A percentile compares a stretch with the other conserved stretches of the same genome.
These are phyloP conservation scores for Pythium grandisporangium DNA, from an alignment of 352 stramenopile species.

Conservation along the genomic window DNA sequence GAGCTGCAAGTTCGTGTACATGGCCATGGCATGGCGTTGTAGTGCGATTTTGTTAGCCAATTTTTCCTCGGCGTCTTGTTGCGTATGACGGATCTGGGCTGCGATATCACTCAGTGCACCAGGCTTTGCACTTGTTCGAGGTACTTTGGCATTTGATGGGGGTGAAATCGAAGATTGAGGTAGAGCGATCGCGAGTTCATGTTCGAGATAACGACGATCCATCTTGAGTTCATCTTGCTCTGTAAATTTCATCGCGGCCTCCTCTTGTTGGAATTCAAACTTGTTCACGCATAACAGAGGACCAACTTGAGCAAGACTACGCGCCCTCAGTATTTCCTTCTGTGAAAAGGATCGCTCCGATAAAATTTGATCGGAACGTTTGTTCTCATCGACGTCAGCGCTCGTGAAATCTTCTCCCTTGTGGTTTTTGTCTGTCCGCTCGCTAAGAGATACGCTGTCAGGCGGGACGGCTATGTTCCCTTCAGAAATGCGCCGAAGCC, in stretches of 20 bases:
- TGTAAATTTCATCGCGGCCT: conserved; percentile 17
- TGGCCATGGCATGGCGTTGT: conserved; percentile 32
- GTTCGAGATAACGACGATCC: conserved; percentile 50
- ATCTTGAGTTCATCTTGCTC: conserved; percentile 38
- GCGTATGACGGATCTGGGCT: conserved; percentile 24
- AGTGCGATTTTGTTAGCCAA: conserved; percentile 28
- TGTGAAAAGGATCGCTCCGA: background rate
- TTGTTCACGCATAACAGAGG: conserved; percentile 24
- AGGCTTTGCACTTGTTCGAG: too few relatives aligned
- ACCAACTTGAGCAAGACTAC: conserved; percentile 31
- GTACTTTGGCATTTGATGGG: conserved; percentile 3
- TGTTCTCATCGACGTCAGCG: too few relatives aligned
- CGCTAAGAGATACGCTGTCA: too few relatives aligned
- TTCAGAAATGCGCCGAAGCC: background rate
- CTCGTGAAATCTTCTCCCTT: too few relatives aligned
- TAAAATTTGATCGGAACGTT: too few relatives aligned
- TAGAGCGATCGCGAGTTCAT: conserved; percentile 38
- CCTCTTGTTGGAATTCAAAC: conserved; percentile 16
- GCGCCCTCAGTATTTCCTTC: background rate
- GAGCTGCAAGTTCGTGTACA: conserved; percentile 55
- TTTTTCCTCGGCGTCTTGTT: conserved; percentile 26
- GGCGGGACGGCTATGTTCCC: too few relatives aligned
- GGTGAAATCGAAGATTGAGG: background rate
- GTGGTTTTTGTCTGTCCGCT: too few relatives aligned
- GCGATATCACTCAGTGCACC: conserved; percentile 20